These are phyloP conservation scores for Chlorella sp. DNA, from an alignment of 139 green algal species.

Conservation along the genomic window DNA sequence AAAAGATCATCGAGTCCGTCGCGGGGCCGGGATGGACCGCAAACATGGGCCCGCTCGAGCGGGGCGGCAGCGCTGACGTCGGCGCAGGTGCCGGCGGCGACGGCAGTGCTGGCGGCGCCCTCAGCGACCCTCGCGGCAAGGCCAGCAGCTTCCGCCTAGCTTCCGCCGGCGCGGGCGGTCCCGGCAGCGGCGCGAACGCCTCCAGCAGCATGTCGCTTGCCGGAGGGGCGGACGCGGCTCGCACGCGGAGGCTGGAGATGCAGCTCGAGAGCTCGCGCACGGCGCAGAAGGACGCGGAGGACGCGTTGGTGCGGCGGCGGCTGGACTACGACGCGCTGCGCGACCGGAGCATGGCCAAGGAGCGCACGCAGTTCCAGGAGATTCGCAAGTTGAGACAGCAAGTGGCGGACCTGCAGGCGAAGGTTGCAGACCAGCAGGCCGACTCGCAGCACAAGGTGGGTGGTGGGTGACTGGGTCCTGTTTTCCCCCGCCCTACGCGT, in stretches of 20 bases:
- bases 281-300: neutral
- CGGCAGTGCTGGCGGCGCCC: too few species aligned
- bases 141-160: neutral
- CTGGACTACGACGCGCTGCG: neutral
- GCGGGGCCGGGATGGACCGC: constrained; percentile 16
- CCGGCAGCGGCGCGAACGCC: neutral
- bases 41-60: neutral
- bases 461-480: neutral
- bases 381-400: neutral
- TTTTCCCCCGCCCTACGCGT: neutral
- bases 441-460: neutral
- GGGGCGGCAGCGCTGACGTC: neutral
- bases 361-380: neutral
- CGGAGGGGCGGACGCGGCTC: neutral
- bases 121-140: neutral
- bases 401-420: neutral
- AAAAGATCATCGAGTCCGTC: constrained; percentile 43
- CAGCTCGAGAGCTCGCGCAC: neutral
- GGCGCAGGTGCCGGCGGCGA: too few species aligned
- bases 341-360: neutral
- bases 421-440: neutral
- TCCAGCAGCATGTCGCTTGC: neutral
- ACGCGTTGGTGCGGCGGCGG: neutral
- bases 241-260: neutral
- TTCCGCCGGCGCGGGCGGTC: neutral